A percentile compares a stretch with the other conserved stretches of the same genome.
phyloP scores from a whole-genome alignment of 2,329 filamentous ascomycete genomes.

The Venturia carpophila region DNA sequence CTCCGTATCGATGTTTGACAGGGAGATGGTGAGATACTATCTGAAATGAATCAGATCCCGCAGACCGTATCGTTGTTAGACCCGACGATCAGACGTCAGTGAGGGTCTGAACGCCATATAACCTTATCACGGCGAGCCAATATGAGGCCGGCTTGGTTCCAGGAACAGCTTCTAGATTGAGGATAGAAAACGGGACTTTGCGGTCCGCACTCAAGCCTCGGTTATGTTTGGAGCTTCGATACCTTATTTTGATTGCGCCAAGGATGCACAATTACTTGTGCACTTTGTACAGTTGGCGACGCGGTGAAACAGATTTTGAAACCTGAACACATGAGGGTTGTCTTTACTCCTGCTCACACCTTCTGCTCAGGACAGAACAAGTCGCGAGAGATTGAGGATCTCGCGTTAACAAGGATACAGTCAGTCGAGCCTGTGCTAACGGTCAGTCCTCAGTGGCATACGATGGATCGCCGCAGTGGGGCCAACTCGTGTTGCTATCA shows the following conservation, averaged over 20 bases:
- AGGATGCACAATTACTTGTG: background rate
- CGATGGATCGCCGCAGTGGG: no score
- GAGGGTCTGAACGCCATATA: background rate
- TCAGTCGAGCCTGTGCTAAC: no score
- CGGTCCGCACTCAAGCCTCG: background rate
- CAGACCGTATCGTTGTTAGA: background rate
- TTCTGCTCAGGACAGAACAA: no score
- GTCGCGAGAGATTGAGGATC: background rate
- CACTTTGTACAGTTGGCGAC: background rate
- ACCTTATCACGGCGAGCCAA: background rate
- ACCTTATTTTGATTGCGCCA: slow-evolving; percentile 5
- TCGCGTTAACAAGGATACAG: no score
- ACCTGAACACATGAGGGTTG: background rate
- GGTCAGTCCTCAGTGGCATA: no score
- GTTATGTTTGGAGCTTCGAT: background rate
- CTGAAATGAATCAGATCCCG: background rate
- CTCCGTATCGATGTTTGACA: background rate
- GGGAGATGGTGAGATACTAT: background rate
- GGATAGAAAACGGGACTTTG: background rate
- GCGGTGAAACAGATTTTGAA: background rate
- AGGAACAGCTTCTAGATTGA: background rate
- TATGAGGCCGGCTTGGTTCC: background rate
- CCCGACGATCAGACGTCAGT: background rate
- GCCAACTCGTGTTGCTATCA: background rate
- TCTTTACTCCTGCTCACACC: background rate